Evolutionary conservation across 148 eudicot species (phyloP).

Genomic region (Chenopodium suecicum): DNA sequence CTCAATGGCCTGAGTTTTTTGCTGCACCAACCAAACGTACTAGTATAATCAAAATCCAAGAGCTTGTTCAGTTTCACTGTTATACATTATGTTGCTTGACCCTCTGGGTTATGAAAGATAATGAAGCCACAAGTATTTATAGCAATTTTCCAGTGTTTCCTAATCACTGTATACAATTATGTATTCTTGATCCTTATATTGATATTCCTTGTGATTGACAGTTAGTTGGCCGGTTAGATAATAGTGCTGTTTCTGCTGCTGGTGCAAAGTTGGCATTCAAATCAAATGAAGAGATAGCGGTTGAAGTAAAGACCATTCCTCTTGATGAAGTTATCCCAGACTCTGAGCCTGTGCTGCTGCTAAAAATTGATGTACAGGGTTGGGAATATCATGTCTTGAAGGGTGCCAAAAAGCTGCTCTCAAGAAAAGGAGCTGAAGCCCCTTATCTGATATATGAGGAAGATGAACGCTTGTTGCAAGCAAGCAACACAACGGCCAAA

Average conservation of each 20-base stretch:
- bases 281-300: conserved; percentile 82
- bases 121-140: background rate
- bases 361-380: conserved; percentile 89
- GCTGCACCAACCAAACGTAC: background rate
- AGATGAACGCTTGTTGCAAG: conserved; percentile 86
- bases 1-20: background rate
- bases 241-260: conserved; percentile 86
- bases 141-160: background rate
- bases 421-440: conserved; percentile 75
- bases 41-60: background rate
- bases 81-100: background rate
- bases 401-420: conserved; percentile 78
- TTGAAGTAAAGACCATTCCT: conserved; percentile 75
- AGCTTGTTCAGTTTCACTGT: background rate
- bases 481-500: conserved; percentile 81
- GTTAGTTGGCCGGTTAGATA: conserved; percentile 93
- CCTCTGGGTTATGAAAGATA: background rate
- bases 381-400: conserved; percentile 95
- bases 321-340: conserved; percentile 65
- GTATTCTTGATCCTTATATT: background rate
- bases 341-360: conserved; percentile 54
- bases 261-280: conserved; percentile 95
- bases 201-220: conserved; percentile 29
- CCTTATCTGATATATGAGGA: conserved; percentile 94
- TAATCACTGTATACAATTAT: background rate